Percentiles rank a stretch among this genome's conserved stretches.
Conservation (phyloP, 2,329 filamentous ascomycete species). For the Fusarium bactridioides region DNA sequence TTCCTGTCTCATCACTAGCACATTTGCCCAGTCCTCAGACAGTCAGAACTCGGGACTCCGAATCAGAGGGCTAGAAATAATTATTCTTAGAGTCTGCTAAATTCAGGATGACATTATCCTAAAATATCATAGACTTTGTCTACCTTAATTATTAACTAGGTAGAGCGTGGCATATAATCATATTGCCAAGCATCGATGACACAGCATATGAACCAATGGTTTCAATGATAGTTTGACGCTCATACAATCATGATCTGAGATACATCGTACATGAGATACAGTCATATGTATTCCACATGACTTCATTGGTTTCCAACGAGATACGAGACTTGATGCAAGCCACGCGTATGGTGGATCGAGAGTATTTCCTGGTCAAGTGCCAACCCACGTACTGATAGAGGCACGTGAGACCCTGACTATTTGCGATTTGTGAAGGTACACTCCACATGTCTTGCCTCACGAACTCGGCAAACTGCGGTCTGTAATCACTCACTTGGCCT, state of each 20-base stretch:
- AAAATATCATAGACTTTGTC: neutral
- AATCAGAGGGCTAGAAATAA: neutral
- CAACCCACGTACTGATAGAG: neutral
- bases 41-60: neutral
- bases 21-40: too few species aligned
- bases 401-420: neutral
- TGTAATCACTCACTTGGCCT: neutral
- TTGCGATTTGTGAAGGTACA: neutral
- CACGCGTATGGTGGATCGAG: constrained; percentile 32
- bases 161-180: neutral
- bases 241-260: constrained; percentile 3
- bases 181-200: neutral
- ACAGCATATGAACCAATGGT: neutral
- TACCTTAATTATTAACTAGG: neutral
- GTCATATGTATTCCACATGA: neutral
- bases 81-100: neutral
- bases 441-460: neutral
- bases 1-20: neutral
- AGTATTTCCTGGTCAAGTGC: neutral
- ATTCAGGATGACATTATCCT: too few species aligned
- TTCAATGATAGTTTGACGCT: neutral
- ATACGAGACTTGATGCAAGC: constrained; percentile 11
- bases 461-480: neutral
- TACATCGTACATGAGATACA: neutral
- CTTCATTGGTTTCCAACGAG: neutral